Evolutionary conservation across 2,329 filamentous ascomycete genomes (phyloP).

Genomic region (Fusarium duplospermum): DNA sequence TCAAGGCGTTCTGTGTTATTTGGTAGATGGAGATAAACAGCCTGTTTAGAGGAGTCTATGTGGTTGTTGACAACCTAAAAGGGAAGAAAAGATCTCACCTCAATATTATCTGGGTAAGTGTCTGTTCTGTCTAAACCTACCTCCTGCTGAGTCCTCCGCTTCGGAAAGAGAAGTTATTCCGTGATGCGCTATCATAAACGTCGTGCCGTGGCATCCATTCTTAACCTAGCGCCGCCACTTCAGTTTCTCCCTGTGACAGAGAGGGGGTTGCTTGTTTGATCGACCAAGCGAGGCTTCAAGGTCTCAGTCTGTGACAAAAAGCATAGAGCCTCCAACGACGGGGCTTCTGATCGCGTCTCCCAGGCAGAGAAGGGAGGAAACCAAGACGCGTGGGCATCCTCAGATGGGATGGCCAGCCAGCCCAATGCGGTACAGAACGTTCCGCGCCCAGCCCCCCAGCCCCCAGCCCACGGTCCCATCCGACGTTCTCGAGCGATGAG

Average conservation of each 20-base stretch:
- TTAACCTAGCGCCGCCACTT: slow-evolving; percentile 21
- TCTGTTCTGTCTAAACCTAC: not conserved
- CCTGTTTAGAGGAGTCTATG: slow-evolving; percentile 4
- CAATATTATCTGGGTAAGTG: not conserved
- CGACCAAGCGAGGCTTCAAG: slow-evolving; percentile 11
- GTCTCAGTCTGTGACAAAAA: slow-evolving; percentile 19
- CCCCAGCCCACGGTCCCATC: slow-evolving; percentile 4
- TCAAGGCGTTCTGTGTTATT: slow-evolving; percentile 28
- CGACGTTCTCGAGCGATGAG: slow-evolving; percentile 28
- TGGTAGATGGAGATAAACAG: slow-evolving; percentile 26
- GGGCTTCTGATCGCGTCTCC: slow-evolving; percentile 20
- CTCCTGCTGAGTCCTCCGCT: not conserved
- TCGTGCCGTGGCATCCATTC: not conserved
- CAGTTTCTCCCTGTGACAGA: slow-evolving; percentile 19
- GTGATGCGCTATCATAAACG: slow-evolving; percentile 14
- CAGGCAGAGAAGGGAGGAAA: slow-evolving; percentile 1
- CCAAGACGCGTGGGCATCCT: not conserved
- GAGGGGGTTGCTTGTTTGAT: slow-evolving; percentile 13
- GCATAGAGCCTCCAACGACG: slow-evolving; percentile 22
- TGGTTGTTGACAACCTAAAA: not conserved
- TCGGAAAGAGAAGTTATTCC: slow-evolving; percentile 16
- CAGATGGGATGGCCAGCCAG: not conserved
- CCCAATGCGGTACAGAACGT: slow-evolving; percentile 6
- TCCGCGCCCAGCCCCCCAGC: slow-evolving; percentile 7
- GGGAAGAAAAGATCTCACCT: slow-evolving; percentile 4